Conservation (phyloP, 495 filamentous ascomycete species). For the Beverwykella pulmonaria region DNA sequence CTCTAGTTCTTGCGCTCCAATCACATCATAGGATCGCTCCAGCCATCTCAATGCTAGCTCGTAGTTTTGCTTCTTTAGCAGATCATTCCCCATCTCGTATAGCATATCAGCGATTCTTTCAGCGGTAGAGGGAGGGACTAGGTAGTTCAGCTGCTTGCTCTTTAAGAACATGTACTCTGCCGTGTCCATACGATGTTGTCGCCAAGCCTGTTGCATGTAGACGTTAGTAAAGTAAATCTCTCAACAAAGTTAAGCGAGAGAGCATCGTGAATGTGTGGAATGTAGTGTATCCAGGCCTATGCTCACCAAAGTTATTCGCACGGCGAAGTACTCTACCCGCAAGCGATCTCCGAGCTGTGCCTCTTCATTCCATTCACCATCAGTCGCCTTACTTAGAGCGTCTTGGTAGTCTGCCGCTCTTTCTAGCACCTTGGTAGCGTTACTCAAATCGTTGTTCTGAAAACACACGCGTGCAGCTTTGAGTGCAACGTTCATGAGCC, state of each 20-base stretch:
- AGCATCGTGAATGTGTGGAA: not conserved
- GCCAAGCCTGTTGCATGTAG: slow-evolving; percentile 64
- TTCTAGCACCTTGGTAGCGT: slow-evolving; percentile 62
- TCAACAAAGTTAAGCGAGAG: not conserved
- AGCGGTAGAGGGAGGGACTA: slow-evolving; percentile 54
- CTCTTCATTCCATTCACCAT: slow-evolving; percentile 40
- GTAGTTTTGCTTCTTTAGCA: slow-evolving; percentile 57
- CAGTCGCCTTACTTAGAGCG: slow-evolving; percentile 50
- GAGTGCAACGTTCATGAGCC: slow-evolving; percentile 67
- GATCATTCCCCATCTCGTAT: slow-evolving; percentile 69
- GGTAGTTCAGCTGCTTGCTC: slow-evolving; percentile 45
- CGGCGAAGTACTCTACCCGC: slow-evolving; percentile 67
- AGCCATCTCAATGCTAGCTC: slow-evolving; percentile 70
- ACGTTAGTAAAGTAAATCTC: slow-evolving; percentile 16
- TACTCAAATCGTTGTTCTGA: slow-evolving; percentile 56
- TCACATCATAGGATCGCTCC: slow-evolving; percentile 64
- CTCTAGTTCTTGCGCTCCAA: slow-evolving; percentile 60
- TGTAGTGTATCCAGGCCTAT: not conserved
- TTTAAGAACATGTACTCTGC: slow-evolving; percentile 77
- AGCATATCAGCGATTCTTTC: slow-evolving; percentile 73
- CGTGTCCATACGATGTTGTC: slow-evolving; percentile 68
- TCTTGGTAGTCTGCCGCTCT: slow-evolving; percentile 66
- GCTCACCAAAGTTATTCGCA: slow-evolving; percentile 69
- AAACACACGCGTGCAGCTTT: slow-evolving; percentile 68
- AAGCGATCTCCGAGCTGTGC: slow-evolving; percentile 44